phyloP scores from a whole-genome alignment of 148 eudicot species.

The Bassia scoparia region DNA sequence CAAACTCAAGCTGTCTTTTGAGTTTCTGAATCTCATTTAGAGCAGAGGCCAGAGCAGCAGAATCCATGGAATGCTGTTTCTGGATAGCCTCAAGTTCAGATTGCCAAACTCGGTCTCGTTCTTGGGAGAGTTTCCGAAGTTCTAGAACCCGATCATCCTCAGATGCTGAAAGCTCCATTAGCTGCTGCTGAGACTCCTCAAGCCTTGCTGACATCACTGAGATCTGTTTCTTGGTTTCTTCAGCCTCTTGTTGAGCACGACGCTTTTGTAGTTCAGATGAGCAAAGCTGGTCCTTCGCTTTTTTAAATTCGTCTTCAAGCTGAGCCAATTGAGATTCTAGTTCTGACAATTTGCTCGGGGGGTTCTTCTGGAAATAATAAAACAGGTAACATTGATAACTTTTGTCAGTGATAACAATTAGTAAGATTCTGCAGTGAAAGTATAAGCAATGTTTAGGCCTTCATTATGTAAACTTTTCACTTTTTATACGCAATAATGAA shows the following conservation, averaged over 20 bases:
- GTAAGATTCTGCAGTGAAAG: not conserved
- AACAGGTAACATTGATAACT: not conserved
- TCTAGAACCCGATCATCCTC: slow-evolving; percentile 68
- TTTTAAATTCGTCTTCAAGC: slow-evolving; percentile 78
- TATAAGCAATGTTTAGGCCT: not conserved
- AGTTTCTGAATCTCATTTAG: slow-evolving; percentile 70
- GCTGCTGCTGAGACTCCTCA: slow-evolving; percentile 60
- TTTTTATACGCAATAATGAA: not conserved
- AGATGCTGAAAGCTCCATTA: slow-evolving; percentile 52
- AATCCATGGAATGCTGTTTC: slow-evolving; percentile 69
- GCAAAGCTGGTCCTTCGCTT: slow-evolving; percentile 63
- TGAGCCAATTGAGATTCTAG: slow-evolving; percentile 68
- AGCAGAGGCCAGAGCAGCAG: slow-evolving; percentile 61
- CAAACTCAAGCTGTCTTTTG: slow-evolving; percentile 61
- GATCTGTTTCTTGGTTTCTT: slow-evolving; percentile 66
- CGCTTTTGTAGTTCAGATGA: slow-evolving; percentile 53
- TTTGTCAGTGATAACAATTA: not conserved
- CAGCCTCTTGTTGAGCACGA: slow-evolving; percentile 63
- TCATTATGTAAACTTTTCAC: not conserved
- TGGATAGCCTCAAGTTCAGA: slow-evolving; percentile 77
- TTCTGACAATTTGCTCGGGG: slow-evolving; percentile 52
- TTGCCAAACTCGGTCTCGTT: slow-evolving; percentile 80
- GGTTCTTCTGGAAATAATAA: slow-evolving; percentile 46
- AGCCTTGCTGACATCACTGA: slow-evolving; percentile 48
- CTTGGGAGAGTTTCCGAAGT: slow-evolving; percentile 72